Conservation (phyloP, 441 rosid species). For the Melastoma candidum region DNA sequence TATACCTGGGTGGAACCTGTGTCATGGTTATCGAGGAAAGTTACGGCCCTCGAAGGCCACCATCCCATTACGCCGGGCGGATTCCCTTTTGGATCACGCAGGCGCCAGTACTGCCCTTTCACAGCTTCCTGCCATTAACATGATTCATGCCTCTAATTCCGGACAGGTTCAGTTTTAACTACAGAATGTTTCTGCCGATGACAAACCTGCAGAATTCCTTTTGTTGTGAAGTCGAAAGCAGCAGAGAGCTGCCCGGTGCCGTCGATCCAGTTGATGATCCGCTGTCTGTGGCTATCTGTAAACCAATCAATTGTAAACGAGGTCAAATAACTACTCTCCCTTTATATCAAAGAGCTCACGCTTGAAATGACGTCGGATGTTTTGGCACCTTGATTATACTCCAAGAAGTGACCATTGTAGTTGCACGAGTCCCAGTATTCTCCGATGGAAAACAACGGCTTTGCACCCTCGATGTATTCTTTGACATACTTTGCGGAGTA, state of each 20-base stretch:
- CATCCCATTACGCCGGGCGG: constrained; percentile 92
- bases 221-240: constrained; percentile 94
- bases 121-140: constrained; percentile 59
- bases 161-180: neutral
- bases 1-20: constrained; percentile 91
- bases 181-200: constrained; percentile 1
- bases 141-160: too few species aligned
- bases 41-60: constrained; percentile 97
- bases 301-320: constrained; percentile 6
- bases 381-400: constrained; percentile 67
- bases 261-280: constrained; percentile 80
- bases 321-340: neutral
- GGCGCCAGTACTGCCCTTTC: constrained; percentile 76
- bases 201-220: constrained; percentile 83
- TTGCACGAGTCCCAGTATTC: constrained; percentile 96
- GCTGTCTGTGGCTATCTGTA: constrained; percentile 79
- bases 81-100: constrained; percentile 73
- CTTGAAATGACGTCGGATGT: neutral
- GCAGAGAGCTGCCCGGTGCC: constrained; percentile 64
- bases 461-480: constrained; percentile 77
- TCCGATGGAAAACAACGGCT: constrained; percentile 76
- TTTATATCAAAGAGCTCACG: constrained; percentile 1
- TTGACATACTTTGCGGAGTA: constrained; percentile 72
- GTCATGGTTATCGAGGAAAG: constrained; percentile 88
- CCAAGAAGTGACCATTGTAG: constrained; percentile 48